phyloP scores from a whole-genome alignment of 768 basidiomycete genomes.

The Glaciozyma antarctica region DNA sequence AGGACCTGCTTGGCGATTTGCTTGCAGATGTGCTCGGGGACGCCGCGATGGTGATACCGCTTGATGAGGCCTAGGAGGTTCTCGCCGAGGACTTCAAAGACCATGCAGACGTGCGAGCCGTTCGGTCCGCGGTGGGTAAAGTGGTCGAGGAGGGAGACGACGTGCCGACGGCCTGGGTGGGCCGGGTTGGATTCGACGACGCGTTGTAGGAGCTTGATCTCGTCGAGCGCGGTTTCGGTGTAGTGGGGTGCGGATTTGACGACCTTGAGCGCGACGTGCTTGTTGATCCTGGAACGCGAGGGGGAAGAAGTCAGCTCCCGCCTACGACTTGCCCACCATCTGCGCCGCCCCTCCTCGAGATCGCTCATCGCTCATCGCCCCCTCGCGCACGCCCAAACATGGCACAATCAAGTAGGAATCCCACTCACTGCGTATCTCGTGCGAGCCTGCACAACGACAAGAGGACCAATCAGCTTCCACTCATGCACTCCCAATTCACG shows the following conservation, averaged over 20 bases:
- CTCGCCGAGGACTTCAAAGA: conserved; percentile 96
- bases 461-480: background rate
- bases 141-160: conserved; percentile 95
- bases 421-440: conserved; percentile 55
- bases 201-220: conserved; percentile 94
- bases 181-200: conserved; percentile 74
- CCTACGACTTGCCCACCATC: background rate
- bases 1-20: conserved; percentile 97
- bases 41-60: conserved; percentile 94
- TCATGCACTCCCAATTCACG: no score
- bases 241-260: conserved; percentile 96
- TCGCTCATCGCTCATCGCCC: background rate
- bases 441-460: conserved; percentile 45
- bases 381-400: background rate
- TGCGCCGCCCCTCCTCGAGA: background rate
- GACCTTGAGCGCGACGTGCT: conserved; percentile 97
- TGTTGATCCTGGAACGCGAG: conserved; percentile 59
- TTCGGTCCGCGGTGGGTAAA: conserved; percentile 95
- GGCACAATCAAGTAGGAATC: background rate
- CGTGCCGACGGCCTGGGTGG: conserved; percentile 83
- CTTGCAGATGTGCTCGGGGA: conserved; percentile 80
- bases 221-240: conserved; percentile 95
- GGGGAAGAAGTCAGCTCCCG: background rate
- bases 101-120: conserved; percentile 97
- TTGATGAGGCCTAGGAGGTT: conserved; percentile 91